phyloP scores from a whole-genome alignment of 2,329 filamentous ascomycete genomes.

The Pseudogymnoascus sp. region DNA sequence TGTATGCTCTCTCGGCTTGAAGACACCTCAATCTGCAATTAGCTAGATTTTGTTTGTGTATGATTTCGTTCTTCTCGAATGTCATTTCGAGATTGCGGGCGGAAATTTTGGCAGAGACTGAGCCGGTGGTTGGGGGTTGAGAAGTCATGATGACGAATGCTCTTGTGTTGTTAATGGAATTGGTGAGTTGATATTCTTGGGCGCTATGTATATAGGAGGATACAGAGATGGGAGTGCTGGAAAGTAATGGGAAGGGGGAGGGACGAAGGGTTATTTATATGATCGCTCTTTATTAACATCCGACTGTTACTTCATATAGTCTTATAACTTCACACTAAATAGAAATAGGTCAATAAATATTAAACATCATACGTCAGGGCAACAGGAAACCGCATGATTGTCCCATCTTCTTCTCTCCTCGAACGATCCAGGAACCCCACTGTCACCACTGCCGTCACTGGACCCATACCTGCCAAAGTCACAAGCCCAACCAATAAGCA shows the following conservation, averaged over 20 bases:
- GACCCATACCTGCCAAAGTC: no score
- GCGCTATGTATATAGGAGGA: not conserved
- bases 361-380: not conserved
- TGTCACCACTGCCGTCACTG: not conserved
- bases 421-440: no score
- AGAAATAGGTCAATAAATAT: not conserved
- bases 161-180: not conserved
- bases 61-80: not conserved
- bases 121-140: not conserved
- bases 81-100: not conserved
- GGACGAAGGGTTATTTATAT: no score
- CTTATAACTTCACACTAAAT: not conserved
- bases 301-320: not conserved
- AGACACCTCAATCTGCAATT: not conserved
- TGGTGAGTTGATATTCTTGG: not conserved
- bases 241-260: not conserved
- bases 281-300: not conserved
- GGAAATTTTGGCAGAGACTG: not conserved
- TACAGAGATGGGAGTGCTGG: not conserved
- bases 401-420: not conserved
- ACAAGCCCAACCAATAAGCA: not conserved
- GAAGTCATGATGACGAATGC: not conserved
- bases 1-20: slow-evolving; percentile 12
- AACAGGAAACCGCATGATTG: not conserved
- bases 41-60: not conserved